Evolutionary conservation across 495 filamentous ascomycete genomes (phyloP).

Genomic region (Bacidia gigantensis): DNA sequence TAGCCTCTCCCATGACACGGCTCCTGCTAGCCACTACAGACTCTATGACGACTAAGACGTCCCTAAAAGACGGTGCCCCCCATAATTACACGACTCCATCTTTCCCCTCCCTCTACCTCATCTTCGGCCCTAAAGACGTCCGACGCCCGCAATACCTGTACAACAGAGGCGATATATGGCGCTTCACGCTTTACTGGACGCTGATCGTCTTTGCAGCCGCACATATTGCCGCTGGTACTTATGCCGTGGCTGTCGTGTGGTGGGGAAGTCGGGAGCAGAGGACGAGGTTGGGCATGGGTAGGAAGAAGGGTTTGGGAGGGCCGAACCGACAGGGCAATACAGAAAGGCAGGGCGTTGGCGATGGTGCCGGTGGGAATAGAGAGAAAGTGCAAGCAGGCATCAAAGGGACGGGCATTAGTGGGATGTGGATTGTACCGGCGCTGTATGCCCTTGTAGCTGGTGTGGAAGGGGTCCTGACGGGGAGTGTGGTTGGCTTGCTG

Average conservation of each 20-base stretch:
- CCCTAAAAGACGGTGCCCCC: constrained; percentile 34
- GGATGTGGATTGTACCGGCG: constrained; percentile 60
- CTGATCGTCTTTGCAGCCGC: constrained; percentile 33
- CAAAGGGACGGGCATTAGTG: constrained; percentile 29
- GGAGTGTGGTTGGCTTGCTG: constrained; percentile 81
- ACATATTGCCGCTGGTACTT: constrained; percentile 44
- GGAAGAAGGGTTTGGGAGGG: constrained; percentile 3
- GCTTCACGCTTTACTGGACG: constrained; percentile 86
- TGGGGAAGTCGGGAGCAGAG: constrained; percentile 14
- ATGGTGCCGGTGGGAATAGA: neutral
- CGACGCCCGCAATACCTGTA: constrained; percentile 54
- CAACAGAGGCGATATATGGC: constrained; percentile 70
- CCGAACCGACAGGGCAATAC: neutral
- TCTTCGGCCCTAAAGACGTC: constrained; percentile 36
- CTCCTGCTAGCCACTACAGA: neutral
- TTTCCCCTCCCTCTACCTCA: constrained; percentile 85
- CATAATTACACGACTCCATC: constrained; percentile 54
- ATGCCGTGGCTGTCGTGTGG: constrained; percentile 57
- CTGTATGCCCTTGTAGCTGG: constrained; percentile 63
- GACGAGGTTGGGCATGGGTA: constrained; percentile 31
- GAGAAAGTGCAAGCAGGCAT: neutral
- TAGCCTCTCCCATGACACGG: too few relatives aligned
- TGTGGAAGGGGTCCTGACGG: constrained; percentile 70
- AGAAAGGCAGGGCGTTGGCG: neutral
- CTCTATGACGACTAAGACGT: neutral